Evolutionary conservation across 768 basidiomycete genomes (phyloP).

Genomic region (Obba rivulosa): DNA sequence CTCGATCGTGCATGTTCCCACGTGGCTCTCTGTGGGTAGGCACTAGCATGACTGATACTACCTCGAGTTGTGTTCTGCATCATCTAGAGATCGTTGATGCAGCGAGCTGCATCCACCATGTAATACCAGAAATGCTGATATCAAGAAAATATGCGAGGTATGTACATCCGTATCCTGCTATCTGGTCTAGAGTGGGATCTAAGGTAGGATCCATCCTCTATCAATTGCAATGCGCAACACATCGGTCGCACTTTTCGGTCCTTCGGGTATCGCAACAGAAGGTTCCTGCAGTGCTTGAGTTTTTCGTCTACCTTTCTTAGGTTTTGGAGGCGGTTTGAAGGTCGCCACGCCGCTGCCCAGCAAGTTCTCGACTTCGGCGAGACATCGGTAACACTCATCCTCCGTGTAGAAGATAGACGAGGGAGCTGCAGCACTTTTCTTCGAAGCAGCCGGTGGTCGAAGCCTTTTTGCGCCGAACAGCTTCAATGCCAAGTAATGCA

Average conservation of each 20-base stretch:
- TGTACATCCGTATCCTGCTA: neutral
- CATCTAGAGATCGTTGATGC: no score
- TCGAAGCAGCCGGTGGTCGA: conserved; percentile 42
- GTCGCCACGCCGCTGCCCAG: conserved; percentile 42
- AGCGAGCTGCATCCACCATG: no score
- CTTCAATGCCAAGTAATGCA: conserved; percentile 78
- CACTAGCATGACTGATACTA: neutral
- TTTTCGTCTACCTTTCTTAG: conserved; percentile 35
- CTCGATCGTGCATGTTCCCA: conserved; percentile 2
- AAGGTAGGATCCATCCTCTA: conserved; percentile 50
- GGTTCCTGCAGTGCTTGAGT: conserved; percentile 16
- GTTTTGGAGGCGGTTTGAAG: conserved; percentile 25
- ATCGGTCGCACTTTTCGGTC: conserved; percentile 44
- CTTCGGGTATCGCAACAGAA: conserved; percentile 20
- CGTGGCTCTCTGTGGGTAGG: neutral
- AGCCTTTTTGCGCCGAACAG: conserved; percentile 67
- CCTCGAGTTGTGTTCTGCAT: no score
- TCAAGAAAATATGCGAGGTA: no score
- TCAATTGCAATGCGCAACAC: conserved; percentile 56
- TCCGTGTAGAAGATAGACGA: conserved; percentile 43
- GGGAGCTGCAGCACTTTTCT: conserved; percentile 29
- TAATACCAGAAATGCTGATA: no score
- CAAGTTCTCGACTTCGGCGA: conserved; percentile 60
- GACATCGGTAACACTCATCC: conserved; percentile 62
- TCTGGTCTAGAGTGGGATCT: conserved; percentile 5